Conservation (phyloP, 257 asterid genomes). For the Salvia hispanica region DNA sequence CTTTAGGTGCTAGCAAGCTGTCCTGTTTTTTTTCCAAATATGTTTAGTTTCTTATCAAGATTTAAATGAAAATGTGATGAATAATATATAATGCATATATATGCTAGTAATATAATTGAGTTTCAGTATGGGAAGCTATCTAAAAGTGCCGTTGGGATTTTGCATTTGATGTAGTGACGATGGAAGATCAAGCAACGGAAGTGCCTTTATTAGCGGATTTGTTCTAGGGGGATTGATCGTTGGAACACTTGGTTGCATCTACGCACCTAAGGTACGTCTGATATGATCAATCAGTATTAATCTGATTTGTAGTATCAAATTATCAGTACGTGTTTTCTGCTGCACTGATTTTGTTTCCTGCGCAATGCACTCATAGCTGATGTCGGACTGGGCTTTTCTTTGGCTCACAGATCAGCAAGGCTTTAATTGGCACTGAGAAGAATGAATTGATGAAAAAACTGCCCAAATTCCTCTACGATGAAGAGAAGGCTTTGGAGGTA, state of each 20-base stretch:
- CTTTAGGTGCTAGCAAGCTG: neutral
- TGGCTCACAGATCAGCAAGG: slow-evolving; percentile 63
- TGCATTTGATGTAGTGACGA: slow-evolving; percentile 52
- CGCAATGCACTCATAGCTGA: neutral
- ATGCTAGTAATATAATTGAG: neutral
- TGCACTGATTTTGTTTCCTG: neutral
- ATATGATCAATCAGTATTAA: slow-evolving; percentile 7
- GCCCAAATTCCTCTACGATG: slow-evolving; percentile 84
- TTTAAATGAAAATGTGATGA: neutral
- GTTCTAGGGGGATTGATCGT: slow-evolving; percentile 75
- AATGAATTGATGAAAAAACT: slow-evolving; percentile 82
- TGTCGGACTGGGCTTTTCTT: slow-evolving; percentile 11
- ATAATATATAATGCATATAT: neutral
- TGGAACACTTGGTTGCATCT: slow-evolving; percentile 77
- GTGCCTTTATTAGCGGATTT: slow-evolving; percentile 73
- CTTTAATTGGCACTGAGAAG: slow-evolving; percentile 64
- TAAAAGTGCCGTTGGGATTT: slow-evolving; percentile 15
- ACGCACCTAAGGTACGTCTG: slow-evolving; percentile 80
- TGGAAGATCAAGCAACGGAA: slow-evolving; percentile 49
- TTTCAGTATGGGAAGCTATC: slow-evolving; percentile 2
- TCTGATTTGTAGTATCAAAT: neutral
- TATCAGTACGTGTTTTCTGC: slow-evolving; percentile 3
- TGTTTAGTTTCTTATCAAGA: neutral
- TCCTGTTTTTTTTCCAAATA: neutral
- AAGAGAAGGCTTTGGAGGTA: slow-evolving; percentile 87